Evolutionary conservation across 371 early-diverging fungal genomes (phyloP).

Genomic region (Lichtheimia corymbifera): DNA sequence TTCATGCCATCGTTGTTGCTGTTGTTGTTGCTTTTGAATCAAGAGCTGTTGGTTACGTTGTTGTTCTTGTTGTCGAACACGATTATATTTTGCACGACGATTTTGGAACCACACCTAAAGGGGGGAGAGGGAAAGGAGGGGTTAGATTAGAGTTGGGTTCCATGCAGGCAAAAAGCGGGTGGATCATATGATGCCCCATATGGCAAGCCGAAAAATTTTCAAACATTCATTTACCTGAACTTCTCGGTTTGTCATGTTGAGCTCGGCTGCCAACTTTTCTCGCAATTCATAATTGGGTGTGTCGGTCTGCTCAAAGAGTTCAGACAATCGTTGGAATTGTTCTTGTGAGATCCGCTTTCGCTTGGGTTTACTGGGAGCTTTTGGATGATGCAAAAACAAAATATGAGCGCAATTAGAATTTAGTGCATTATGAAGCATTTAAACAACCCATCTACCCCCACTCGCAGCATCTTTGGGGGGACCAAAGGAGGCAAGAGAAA

Average conservation of each 20-base stretch:
- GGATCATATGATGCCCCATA: conserved; percentile 28
- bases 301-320: conserved; percentile 73
- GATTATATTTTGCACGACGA: conserved; percentile 36
- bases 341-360: conserved; percentile 77
- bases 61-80: conserved; percentile 26
- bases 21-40: conserved; percentile 15
- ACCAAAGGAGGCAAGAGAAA: conserved; percentile 4
- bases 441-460: too few species aligned
- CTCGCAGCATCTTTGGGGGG: too few species aligned
- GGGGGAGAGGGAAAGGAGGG: not conserved
- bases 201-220: conserved; percentile 22
- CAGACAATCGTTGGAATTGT: conserved; percentile 67
- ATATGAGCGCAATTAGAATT: conserved; percentile 5
- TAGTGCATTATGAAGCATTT: too few species aligned
- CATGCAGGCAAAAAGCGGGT: conserved; percentile 8
- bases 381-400: conserved; percentile 3
- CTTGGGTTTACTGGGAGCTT: conserved; percentile 54
- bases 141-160: conserved; percentile 10
- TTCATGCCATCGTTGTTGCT: conserved; percentile 12
- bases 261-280: conserved; percentile 76
- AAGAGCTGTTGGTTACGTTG: conserved; percentile 13
- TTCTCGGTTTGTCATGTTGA: conserved; percentile 92
- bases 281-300: conserved; percentile 89
- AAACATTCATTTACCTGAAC: conserved; percentile 72
- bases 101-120: conserved; percentile 38